Evolutionary conservation across 2,329 filamentous ascomycete species (phyloP).

Genomic region (Epichloe gansuensis): DNA sequence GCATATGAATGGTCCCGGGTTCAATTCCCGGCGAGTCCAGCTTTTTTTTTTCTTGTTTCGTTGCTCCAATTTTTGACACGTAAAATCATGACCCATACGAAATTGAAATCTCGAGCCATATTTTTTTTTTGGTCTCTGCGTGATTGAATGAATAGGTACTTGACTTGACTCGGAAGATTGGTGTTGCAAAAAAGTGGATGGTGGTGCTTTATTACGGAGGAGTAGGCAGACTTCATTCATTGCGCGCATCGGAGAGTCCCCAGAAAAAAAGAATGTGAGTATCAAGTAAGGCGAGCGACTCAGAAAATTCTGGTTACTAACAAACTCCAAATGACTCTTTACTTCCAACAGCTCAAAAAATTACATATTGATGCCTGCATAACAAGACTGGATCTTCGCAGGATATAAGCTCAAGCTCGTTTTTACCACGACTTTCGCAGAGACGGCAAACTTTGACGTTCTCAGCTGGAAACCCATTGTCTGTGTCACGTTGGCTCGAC

Average conservation of each 20-base stretch:
- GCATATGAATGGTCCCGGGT: conserved; percentile 8
- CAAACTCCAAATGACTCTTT: neutral
- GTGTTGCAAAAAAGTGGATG: neutral
- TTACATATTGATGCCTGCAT: neutral
- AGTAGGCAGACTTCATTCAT: neutral
- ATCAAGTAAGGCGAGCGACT: neutral
- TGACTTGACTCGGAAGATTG: neutral
- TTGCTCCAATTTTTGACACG: neutral
- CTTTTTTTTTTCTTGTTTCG: neutral
- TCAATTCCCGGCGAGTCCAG: conserved; percentile 8
- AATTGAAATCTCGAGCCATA: no score
- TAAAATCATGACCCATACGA: neutral
- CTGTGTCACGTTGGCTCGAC: neutral
- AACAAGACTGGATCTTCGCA: neutral
- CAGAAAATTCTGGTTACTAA: neutral
- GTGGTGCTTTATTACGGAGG: neutral
- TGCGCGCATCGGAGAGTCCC: neutral
- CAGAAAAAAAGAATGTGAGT: neutral
- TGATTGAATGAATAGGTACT: no score
- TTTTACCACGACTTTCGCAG: no score
- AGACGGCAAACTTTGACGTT: no score
- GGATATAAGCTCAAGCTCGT: neutral
- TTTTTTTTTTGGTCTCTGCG: no score
- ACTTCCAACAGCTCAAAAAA: neutral
- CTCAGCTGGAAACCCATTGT: neutral